Evolutionary conservation across 2,329 filamentous ascomycete species (phyloP).

Genomic region (Aphanoascus verrucosus): DNA sequence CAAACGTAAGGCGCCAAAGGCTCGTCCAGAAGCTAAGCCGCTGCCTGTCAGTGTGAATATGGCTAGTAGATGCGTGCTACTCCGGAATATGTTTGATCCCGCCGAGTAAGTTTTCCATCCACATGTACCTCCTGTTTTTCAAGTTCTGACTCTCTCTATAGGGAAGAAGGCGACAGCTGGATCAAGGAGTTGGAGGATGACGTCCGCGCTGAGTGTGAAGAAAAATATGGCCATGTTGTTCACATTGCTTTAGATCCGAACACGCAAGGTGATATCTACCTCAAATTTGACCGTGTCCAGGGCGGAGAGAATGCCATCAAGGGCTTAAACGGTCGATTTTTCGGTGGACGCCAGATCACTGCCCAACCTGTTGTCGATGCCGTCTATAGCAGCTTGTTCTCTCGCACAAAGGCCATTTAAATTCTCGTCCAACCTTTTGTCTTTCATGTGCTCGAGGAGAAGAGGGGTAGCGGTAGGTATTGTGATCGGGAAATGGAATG

Average conservation of each 20-base stretch:
- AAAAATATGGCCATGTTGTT: constrained; percentile 93
- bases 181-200: constrained; percentile 90
- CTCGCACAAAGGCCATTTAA: constrained; percentile 71
- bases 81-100: constrained; percentile 93
- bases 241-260: constrained; percentile 93
- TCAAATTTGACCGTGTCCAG: constrained; percentile 94
- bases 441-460: neutral
- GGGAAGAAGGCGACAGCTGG: constrained; percentile 79
- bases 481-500: constrained; percentile 14
- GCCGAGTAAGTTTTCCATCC: constrained; percentile 57
- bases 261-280: constrained; percentile 89
- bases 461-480: constrained; percentile 22
- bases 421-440: neutral
- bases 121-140: neutral
- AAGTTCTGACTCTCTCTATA: constrained; percentile 36
- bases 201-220: constrained; percentile 81
- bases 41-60: constrained; percentile 79
- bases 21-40: constrained; percentile 67
- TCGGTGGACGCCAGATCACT: constrained; percentile 84
- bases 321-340: constrained; percentile 91
- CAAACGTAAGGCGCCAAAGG: constrained; percentile 62
- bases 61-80: constrained; percentile 83
- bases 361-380: constrained; percentile 95
- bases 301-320: constrained; percentile 97
- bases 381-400: constrained; percentile 95